phyloP scores from a whole-genome alignment of 2,329 filamentous ascomycete species.

The Orbilia quercus region DNA sequence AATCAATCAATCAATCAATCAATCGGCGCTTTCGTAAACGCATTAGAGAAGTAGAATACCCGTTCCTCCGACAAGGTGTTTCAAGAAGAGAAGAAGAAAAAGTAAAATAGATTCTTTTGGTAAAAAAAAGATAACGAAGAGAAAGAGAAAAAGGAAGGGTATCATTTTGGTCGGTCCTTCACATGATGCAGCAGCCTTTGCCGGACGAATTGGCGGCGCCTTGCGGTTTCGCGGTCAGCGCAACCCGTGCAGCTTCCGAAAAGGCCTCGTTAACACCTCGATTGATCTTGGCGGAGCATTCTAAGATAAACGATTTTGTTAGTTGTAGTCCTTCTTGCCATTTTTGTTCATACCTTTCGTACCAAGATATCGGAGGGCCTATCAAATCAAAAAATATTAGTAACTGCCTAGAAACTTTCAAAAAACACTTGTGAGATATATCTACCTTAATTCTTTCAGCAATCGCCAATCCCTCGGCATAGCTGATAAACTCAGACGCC shows the following conservation, averaged over 20 bases:
- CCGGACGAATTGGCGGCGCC: conserved; percentile 61
- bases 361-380: conserved; percentile 90
- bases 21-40: conserved; percentile 47
- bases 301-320: conserved; percentile 64
- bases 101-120: background rate
- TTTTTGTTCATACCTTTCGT: conserved; percentile 55
- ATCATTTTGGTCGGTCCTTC: conserved; percentile 11
- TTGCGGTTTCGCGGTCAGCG: conserved; percentile 77
- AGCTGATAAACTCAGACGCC: conserved; percentile 61
- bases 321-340: background rate
- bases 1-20: no score
- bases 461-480: conserved; percentile 59
- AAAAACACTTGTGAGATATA: background rate
- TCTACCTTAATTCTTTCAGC: conserved; percentile 60
- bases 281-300: conserved; percentile 99
- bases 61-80: conserved; percentile 10
- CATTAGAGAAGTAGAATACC: conserved; percentile 13
- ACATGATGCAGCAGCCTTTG: conserved; percentile 47
- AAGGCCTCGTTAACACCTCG: conserved; percentile 98
- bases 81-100: background rate
- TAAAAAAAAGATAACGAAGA: background rate
- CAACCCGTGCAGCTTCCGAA: conserved; percentile 94
- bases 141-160: background rate
- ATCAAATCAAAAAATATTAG: background rate
- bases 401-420: no score